These are phyloP conservation scores for Coemansia sp. DNA, from an alignment of 192 early-diverging fungal genomes.

Conservation along the genomic window DNA sequence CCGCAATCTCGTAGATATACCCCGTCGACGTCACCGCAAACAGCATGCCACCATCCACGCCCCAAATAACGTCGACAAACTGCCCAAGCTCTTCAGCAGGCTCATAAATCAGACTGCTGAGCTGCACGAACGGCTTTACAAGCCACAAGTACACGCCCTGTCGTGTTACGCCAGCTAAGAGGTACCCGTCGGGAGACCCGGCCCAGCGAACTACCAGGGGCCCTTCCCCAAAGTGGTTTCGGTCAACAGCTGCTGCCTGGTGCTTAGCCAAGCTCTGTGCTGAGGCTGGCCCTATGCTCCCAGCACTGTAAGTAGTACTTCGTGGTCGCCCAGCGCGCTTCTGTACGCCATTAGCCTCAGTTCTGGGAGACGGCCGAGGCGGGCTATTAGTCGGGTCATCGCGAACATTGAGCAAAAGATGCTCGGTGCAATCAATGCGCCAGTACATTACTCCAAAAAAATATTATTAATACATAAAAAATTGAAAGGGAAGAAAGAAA, in stretches of 20 bases:
- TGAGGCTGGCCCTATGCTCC: neutral
- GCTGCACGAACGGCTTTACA: slow-evolving; percentile 37
- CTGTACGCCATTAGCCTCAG: neutral
- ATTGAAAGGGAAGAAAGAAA: neutral
- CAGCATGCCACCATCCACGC: slow-evolving; percentile 18
- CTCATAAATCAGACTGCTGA: slow-evolving; percentile 42
- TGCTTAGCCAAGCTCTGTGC: neutral
- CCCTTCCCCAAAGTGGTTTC: neutral
- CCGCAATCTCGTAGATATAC: slow-evolving; percentile 35
- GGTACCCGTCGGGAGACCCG: slow-evolving; percentile 19
- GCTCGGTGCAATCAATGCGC: slow-evolving; percentile 47
- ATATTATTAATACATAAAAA: slow-evolving; percentile 8
- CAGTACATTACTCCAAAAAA: slow-evolving; percentile 45
- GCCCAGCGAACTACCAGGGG: slow-evolving; percentile 26
- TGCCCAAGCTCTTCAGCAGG: slow-evolving; percentile 26
- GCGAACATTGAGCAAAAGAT: slow-evolving; percentile 29
- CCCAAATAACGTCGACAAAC: slow-evolving; percentile 41
- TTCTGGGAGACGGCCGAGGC: neutral
- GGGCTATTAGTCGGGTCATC: slow-evolving; percentile 1
- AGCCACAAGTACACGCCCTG: slow-evolving; percentile 47
- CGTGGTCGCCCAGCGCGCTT: slow-evolving; percentile 18
- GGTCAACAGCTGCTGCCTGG: neutral
- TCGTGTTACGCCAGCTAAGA: slow-evolving; percentile 31
- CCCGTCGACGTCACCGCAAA: slow-evolving; percentile 31
- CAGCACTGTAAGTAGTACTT: slow-evolving; percentile 36